Conservation (phyloP, 2,329 filamentous ascomycete genomes). For the Stylonectria norvegica region DNA sequence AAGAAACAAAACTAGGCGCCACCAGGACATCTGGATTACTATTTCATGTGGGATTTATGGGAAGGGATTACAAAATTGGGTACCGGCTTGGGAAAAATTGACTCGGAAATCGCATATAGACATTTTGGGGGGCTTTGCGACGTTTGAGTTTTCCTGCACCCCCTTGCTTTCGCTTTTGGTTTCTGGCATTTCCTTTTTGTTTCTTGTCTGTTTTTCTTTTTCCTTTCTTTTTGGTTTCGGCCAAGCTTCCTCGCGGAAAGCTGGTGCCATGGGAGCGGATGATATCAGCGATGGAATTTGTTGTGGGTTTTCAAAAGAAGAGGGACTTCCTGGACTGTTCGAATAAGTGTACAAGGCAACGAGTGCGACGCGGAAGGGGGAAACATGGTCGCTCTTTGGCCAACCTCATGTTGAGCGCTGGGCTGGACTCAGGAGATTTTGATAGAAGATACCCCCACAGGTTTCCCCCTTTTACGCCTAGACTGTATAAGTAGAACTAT, state of each 20-base stretch:
- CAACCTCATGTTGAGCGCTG: conserved; percentile 25
- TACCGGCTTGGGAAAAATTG: conserved; percentile 25
- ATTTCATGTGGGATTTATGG: conserved; percentile 15
- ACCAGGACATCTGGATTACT: conserved; percentile 9
- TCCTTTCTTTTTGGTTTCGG: conserved; percentile 11
- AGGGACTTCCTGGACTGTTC: conserved; percentile 22
- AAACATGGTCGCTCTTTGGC: conserved; percentile 20
- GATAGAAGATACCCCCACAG: conserved; percentile 32
- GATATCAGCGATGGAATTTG: conserved; percentile 16
- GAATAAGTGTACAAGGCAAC: conserved; percentile 26
- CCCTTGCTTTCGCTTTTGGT: conserved; percentile 12
- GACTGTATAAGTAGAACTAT: conserved; percentile 30
- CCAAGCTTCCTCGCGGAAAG: conserved; percentile 7
- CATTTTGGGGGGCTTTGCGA: conserved; percentile 12
- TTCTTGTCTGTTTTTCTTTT: conserved; percentile 12
- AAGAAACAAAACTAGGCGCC: conserved; percentile 9
- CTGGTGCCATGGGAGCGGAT: conserved; percentile 1
- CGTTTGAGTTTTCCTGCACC: conserved; percentile 9
- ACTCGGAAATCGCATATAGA: conserved; percentile 28
- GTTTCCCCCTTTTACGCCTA: conserved; percentile 23
- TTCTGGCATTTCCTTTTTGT: conserved; percentile 12
- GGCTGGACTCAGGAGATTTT: conserved; percentile 31
- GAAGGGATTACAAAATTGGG: conserved; percentile 25
- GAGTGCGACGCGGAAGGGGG: conserved; percentile 18
- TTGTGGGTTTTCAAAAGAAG: conserved; percentile 4